Evolutionary conservation across 1,139 yeast species (phyloP).

Genomic region (Candida mesenterica): DNA sequence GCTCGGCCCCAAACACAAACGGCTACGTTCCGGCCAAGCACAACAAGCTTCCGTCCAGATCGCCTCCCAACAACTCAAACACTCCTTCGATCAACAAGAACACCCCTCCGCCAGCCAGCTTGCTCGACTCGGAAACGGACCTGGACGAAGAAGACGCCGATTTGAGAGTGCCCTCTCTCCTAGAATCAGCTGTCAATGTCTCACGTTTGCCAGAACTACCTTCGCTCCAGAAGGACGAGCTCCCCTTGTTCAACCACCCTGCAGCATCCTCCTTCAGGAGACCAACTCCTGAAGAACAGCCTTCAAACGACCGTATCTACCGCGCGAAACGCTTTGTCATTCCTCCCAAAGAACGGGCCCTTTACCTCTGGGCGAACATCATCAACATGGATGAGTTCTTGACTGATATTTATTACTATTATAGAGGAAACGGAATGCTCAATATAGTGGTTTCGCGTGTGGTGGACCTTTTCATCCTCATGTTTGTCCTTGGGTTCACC

Average conservation of each 20-base stretch:
- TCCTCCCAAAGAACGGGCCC: slow-evolving; percentile 73
- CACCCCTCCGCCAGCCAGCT: too few relatives aligned
- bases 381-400: slow-evolving; percentile 85
- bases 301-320: not conserved
- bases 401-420: slow-evolving; percentile 79
- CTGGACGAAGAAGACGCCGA: not conserved
- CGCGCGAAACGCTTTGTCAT: slow-evolving; percentile 23
- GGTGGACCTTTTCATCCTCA: slow-evolving; percentile 67
- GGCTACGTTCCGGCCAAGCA: too few relatives aligned
- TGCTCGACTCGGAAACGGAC: not conserved
- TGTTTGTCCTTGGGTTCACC: slow-evolving; percentile 75
- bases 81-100: not conserved
- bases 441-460: slow-evolving; percentile 68
- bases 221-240: slow-evolving; percentile 2
- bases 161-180: not conserved
- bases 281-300: not conserved
- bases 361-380: slow-evolving; percentile 96
- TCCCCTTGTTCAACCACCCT: slow-evolving; percentile 4
- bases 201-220: slow-evolving; percentile 1
- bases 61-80: not conserved
- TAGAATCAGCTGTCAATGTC: not conserved
- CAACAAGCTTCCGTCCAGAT: too few relatives aligned
- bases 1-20: too few relatives aligned
- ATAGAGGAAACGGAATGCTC: slow-evolving; percentile 77
- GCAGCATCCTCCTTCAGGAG: not conserved